Base-by-base conservation (phyloP, 2,329 filamentous ascomycete genomes). In the Colletotrichum higginsianum region DNA sequence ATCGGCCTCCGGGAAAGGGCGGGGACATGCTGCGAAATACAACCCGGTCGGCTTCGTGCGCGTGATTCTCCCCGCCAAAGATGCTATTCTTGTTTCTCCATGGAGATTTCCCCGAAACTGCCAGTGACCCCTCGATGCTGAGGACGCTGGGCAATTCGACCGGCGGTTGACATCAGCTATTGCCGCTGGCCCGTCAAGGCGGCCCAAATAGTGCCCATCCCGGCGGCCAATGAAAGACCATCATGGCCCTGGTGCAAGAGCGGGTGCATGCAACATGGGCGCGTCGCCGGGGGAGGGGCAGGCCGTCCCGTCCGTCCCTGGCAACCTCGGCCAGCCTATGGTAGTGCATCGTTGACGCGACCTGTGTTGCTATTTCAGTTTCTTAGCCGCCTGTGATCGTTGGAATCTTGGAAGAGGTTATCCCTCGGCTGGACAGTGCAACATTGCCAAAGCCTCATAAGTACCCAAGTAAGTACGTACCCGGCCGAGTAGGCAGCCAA, bases 81-180 rank as follows among this genome's bases (percentile, higher is more conserved):
- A 52, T 67, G 62, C 63, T 67, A 63, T 69, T 71, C 46, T 67
- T 50, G 35, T 70, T 63, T 53, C 61, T 66, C 71, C 66, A 73
- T 72, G 61, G 21, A 23, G 26, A 46, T 21, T 8, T 26, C 7
- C 53, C 38, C 38, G 6, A 11, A 42, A 42, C 52, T 65, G 61
- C 42, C 46, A 50, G 35, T 11, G 35, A 38, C 35, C 30, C 30
- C 38, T 38, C 61, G 12, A 16, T 60, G 26, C 46, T 40, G 50
- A 68, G 30, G 35, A 50, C 21, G 68, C 35, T 55, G 57, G 12
- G 26, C n/a, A 23, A 67, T 67, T 71, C 57, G 50, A 61, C 52
- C 15, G 35, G 35, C 35, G 35, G 8, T 38, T 38, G 35, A 38
- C 9, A 38, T 26, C 13, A 53, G 53, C n/a, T 23, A 44, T 71